phyloP scores from a whole-genome alignment of 108 stramenopile species.

The Cyclotella baltica region DNA sequence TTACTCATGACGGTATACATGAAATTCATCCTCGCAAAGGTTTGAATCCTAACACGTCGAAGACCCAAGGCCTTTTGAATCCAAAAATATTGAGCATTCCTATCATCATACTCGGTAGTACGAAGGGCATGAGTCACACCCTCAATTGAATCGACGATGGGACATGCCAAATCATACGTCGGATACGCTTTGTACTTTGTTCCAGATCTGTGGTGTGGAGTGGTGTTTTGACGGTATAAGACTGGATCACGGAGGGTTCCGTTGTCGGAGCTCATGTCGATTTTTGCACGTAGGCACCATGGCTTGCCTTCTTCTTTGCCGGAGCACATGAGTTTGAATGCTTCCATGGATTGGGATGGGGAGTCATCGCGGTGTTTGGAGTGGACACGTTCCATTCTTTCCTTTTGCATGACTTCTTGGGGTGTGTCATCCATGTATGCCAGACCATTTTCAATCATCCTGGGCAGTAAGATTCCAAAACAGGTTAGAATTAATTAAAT shows the following conservation, averaged over 20 bases:
- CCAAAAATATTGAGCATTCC: conserved; percentile 97
- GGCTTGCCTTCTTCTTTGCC: conserved; percentile 79
- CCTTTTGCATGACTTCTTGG: conserved; percentile 92
- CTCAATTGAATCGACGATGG: conserved; percentile 98
- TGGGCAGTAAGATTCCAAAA: not conserved
- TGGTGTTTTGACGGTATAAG: conserved; percentile 92
- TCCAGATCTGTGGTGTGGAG: conserved; percentile 96
- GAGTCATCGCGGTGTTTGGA: conserved; percentile 86
- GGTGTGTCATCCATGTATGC: conserved; percentile 99
- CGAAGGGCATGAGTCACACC: conserved; percentile 99
- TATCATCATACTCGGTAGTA: conserved; percentile 99
- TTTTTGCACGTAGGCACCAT: conserved; percentile 99
- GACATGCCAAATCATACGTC: conserved; percentile 99
- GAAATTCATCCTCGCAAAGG: conserved; percentile 98
- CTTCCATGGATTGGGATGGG: conserved; percentile 77
- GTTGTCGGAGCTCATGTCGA: conserved; percentile 95
- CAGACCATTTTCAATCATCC: conserved; percentile 90
- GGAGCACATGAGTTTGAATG: conserved; percentile 89
- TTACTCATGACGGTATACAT: conserved; percentile 96
- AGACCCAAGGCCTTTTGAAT: conserved; percentile 85
- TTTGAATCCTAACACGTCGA: conserved; percentile 92
- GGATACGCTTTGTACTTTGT: conserved; percentile 98
- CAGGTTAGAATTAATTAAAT: too few species aligned
- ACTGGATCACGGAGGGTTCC: conserved; percentile 99
- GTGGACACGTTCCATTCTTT: conserved; percentile 79